Conservation (phyloP, 2,329 filamentous ascomycete genomes). For the Periconia sp. region DNA sequence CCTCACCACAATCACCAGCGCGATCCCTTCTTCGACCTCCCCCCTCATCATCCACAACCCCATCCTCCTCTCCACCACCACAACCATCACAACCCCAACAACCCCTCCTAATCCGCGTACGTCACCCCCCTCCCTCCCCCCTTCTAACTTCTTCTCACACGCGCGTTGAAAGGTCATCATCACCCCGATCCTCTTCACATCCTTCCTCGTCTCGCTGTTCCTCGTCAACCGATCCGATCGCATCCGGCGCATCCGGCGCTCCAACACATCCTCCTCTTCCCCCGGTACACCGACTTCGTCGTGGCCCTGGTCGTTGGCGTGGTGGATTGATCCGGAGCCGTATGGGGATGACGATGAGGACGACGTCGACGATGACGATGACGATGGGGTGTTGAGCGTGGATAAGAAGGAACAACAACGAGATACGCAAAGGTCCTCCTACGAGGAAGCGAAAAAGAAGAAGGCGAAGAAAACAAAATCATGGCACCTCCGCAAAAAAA, state of each 20-base stretch:
- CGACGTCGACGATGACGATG: no score
- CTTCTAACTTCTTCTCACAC: background rate
- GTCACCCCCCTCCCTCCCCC: slow-evolving; percentile 2
- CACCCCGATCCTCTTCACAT: slow-evolving; percentile 64
- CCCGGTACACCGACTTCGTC: slow-evolving; percentile 26
- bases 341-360: slow-evolving; percentile 42
- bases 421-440: background rate
- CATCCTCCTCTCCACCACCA: slow-evolving; percentile 21
- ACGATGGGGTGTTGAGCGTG: no score
- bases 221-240: slow-evolving; percentile 58
- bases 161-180: slow-evolving; percentile 48
- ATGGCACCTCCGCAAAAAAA: slow-evolving; percentile 47
- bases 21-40: slow-evolving; percentile 36
- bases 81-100: slow-evolving; percentile 13
- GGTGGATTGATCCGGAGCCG: slow-evolving; percentile 44
- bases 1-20: background rate
- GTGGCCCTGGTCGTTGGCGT: slow-evolving; percentile 26
- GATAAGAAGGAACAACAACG: background rate
- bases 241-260: background rate
- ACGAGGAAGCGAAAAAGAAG: slow-evolving; percentile 17
- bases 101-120: slow-evolving; percentile 27
- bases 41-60: slow-evolving; percentile 15
- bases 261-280: slow-evolving; percentile 1
- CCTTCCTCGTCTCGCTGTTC: slow-evolving; percentile 66
- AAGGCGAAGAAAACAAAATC: slow-evolving; percentile 8